phyloP scores from a whole-genome alignment of 139 green algal species.

The Chlorella vulgaris region DNA sequence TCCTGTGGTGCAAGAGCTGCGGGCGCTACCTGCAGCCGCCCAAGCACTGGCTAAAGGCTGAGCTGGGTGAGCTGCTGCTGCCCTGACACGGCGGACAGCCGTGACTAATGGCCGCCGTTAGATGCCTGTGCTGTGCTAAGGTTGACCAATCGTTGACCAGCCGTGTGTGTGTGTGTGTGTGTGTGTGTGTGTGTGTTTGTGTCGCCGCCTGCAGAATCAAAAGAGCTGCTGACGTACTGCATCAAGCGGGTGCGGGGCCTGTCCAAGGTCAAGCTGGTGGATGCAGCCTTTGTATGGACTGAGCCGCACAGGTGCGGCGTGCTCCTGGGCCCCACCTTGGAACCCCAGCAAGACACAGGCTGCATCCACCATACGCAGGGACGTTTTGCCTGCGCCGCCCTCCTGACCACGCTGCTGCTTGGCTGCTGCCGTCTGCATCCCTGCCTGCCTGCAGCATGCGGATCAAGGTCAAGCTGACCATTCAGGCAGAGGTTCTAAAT shows the following conservation, averaged over 20 bases:
- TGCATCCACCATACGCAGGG: too few relatives aligned
- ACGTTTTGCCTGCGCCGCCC: too few relatives aligned
- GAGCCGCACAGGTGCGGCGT: slow-evolving; percentile 89
- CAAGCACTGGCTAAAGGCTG: slow-evolving; percentile 91
- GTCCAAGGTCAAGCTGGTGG: slow-evolving; percentile 93
- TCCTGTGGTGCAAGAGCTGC: slow-evolving; percentile 94
- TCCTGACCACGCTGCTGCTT: too few relatives aligned
- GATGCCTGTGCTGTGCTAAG: neutral
- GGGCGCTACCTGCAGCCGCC: slow-evolving; percentile 94
- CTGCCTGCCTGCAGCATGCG: slow-evolving; percentile 63
- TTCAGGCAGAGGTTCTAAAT: slow-evolving; percentile 95
- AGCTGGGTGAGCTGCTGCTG: slow-evolving; percentile 51
- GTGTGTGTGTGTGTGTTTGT: neutral
- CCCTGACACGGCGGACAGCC: neutral
- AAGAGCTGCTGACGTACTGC: slow-evolving; percentile 97
- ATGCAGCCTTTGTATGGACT: slow-evolving; percentile 99
- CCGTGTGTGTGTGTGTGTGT: too few relatives aligned
- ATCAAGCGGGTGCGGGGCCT: slow-evolving; percentile 94
- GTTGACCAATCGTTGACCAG: too few relatives aligned
- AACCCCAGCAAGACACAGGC: too few relatives aligned
- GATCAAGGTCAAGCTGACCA: slow-evolving; percentile 95
- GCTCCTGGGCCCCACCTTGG: too few relatives aligned
- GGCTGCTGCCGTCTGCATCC: neutral
- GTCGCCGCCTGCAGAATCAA: slow-evolving; percentile 70
- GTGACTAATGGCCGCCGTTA: neutral